Percentiles rank a stretch among this genome's conserved stretches.
Evolutionary conservation across 2,329 filamentous ascomycete genomes (phyloP).

Genomic region (Fusarium clavum): DNA sequence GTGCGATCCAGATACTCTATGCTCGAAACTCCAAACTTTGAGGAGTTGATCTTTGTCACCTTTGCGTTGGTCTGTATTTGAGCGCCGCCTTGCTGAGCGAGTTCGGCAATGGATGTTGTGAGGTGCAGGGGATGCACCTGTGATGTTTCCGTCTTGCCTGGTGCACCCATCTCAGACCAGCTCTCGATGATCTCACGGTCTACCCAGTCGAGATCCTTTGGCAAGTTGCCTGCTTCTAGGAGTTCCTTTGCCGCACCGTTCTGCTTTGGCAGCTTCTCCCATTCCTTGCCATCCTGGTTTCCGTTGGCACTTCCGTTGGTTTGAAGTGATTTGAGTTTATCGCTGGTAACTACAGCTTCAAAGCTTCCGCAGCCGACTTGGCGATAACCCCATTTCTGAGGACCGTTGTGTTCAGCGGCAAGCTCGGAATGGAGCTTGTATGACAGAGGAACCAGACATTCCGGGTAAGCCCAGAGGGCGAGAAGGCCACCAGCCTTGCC

Average conservation of each 20-base stretch:
- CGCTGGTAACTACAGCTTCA: constrained; percentile 52
- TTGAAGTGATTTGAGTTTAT: constrained; percentile 50
- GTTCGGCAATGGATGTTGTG: constrained; percentile 82
- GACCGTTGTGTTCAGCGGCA: constrained; percentile 84
- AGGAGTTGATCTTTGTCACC: constrained; percentile 74
- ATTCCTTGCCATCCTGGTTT: constrained; percentile 56
- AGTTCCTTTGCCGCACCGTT: constrained; percentile 60
- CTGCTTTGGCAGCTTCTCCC: constrained; percentile 73
- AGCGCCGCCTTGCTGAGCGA: constrained; percentile 77
- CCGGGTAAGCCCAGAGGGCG: constrained; percentile 91
- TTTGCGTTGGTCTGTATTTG: constrained; percentile 73
- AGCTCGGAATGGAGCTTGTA: constrained; percentile 86
- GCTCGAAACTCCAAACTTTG: constrained; percentile 64
- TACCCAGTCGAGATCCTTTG: constrained; percentile 87
- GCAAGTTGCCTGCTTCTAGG: constrained; percentile 71
- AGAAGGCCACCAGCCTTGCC: constrained; percentile 95
- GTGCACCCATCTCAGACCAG: constrained; percentile 84
- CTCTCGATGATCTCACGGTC: constrained; percentile 71
- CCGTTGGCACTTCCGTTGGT: constrained; percentile 23
- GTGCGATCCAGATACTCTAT: constrained; percentile 69
- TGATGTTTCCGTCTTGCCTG: constrained; percentile 79
- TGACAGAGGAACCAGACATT: constrained; percentile 84
- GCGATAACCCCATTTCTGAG: constrained; percentile 87
- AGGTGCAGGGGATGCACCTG: constrained; percentile 96
- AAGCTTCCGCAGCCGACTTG: constrained; percentile 77